Conservation (phyloP, 2,329 filamentous ascomycete genomes). For the Colletotrichum costaricense region DNA sequence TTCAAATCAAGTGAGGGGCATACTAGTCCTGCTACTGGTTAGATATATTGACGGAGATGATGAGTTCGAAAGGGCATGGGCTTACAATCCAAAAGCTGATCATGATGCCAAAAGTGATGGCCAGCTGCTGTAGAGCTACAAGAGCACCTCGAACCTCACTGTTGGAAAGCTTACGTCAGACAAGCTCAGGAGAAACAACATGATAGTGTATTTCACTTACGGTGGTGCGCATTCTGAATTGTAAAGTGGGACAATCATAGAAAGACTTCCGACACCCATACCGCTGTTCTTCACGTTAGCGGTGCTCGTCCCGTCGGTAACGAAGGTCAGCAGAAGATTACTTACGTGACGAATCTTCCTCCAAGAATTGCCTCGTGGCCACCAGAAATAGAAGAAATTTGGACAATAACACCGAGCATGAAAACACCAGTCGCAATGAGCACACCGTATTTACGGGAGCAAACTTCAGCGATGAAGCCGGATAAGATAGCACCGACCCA, state of each 20-base stretch:
- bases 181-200: too few relatives aligned
- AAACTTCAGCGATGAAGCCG: slow-evolving; percentile 76
- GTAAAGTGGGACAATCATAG: slow-evolving; percentile 73
- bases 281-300: slow-evolving; percentile 49
- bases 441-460: slow-evolving; percentile 77
- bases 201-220: slow-evolving; percentile 35
- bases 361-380: slow-evolving; percentile 73
- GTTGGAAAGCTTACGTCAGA: not conserved
- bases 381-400: slow-evolving; percentile 68
- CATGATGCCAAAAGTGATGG: slow-evolving; percentile 73
- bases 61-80: not conserved
- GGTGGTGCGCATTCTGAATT: slow-evolving; percentile 59
- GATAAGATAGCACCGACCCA: slow-evolving; percentile 80
- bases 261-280: slow-evolving; percentile 76
- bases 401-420: slow-evolving; percentile 76
- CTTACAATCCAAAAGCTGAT: slow-evolving; percentile 68
- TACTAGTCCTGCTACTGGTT: slow-evolving; percentile 15
- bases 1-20: not conserved
- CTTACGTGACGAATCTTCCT: slow-evolving; percentile 76
- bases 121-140: slow-evolving; percentile 62
- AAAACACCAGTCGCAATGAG: slow-evolving; percentile 75
- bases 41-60: not conserved
- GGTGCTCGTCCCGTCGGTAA: too few relatives aligned
- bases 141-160: slow-evolving; percentile 55
- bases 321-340: not conserved